Evolutionary conservation across 495 filamentous ascomycete genomes (phyloP).

Genomic region (Zalerion maritima): DNA sequence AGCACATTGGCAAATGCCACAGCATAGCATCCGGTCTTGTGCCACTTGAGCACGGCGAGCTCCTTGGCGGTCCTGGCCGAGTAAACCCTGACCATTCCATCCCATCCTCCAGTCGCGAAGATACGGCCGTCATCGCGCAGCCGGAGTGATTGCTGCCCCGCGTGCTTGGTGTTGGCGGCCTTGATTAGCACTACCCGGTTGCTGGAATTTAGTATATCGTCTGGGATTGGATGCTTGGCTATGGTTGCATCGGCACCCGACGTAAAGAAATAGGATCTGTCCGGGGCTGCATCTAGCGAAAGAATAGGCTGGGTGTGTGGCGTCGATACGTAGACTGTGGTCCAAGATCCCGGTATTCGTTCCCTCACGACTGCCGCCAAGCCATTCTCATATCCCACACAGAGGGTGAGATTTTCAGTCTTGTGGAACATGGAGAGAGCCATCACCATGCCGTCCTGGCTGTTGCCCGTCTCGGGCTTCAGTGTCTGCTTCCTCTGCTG

Average conservation of each 20-base stretch:
- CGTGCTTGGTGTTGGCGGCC: slow-evolving; percentile 61
- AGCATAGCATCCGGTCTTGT: slow-evolving; percentile 79
- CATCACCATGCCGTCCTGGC: slow-evolving; percentile 86
- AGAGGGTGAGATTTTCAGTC: slow-evolving; percentile 28
- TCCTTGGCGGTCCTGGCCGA: slow-evolving; percentile 69
- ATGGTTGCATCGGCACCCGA: slow-evolving; percentile 61
- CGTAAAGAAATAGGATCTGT: slow-evolving; percentile 51
- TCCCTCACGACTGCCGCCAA: slow-evolving; percentile 43
- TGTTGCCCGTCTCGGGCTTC: slow-evolving; percentile 30
- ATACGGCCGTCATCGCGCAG: slow-evolving; percentile 72
- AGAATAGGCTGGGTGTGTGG: slow-evolving; percentile 75
- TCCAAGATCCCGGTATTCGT: slow-evolving; percentile 33
- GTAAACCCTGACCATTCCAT: slow-evolving; percentile 67
- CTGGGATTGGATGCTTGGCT: slow-evolving; percentile 37
- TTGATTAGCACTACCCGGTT: slow-evolving; percentile 31
- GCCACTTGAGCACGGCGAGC: slow-evolving; percentile 91
- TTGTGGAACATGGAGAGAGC: slow-evolving; percentile 48
- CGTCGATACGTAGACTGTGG: slow-evolving; percentile 47
- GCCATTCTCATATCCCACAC: slow-evolving; percentile 81
- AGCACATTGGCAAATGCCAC: slow-evolving; percentile 53
- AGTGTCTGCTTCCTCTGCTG: slow-evolving; percentile 55
- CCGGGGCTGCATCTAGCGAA: slow-evolving; percentile 52
- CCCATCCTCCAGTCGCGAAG: slow-evolving; percentile 91
- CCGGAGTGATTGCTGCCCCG: slow-evolving; percentile 69
- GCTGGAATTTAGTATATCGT: slow-evolving; percentile 1